These are phyloP conservation scores for Bacidia gigantensis DNA, from an alignment of 495 filamentous ascomycete species.

Conservation along the genomic window DNA sequence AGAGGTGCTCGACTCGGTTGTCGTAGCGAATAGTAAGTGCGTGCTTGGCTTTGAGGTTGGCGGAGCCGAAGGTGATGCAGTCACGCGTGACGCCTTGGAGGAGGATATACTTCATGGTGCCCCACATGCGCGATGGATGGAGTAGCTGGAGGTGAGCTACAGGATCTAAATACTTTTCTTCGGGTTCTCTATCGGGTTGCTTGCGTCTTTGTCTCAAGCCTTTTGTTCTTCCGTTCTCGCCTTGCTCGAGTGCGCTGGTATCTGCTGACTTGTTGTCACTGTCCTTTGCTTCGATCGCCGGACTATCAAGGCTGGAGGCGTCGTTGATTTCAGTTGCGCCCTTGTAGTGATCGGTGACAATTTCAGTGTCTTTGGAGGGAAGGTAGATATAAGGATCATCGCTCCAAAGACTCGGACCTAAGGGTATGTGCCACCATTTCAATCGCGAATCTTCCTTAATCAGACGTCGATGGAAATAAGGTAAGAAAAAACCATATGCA, in stretches of 20 bases:
- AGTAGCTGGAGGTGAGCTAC: constrained; percentile 21
- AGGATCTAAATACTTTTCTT: constrained; percentile 26
- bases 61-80: constrained; percentile 34
- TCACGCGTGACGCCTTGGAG: constrained; percentile 50
- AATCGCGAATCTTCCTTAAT: constrained; percentile 41
- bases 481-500: constrained; percentile 44
- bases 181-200: constrained; percentile 15
- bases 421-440: constrained; percentile 41
- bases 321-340: constrained; percentile 19
- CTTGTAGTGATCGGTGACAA: constrained; percentile 43
- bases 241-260: constrained; percentile 15
- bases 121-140: constrained; percentile 28
- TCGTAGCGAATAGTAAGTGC: constrained; percentile 39
- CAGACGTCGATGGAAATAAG: constrained; percentile 47
- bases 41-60: constrained; percentile 11
- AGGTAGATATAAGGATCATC: constrained; percentile 33
- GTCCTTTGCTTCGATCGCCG: constrained; percentile 68
- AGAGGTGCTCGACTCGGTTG: constrained; percentile 57
- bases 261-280: constrained; percentile 43
- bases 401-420: constrained; percentile 40
- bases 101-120: constrained; percentile 30
- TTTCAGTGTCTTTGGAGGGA: constrained; percentile 30
- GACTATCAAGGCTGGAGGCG: constrained; percentile 51
- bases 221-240: constrained; percentile 19
- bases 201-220: background rate